Evolutionary conservation across 1,284 basidiomycete genomes (phyloP).

Genomic region (Volvariella surrecta): DNA sequence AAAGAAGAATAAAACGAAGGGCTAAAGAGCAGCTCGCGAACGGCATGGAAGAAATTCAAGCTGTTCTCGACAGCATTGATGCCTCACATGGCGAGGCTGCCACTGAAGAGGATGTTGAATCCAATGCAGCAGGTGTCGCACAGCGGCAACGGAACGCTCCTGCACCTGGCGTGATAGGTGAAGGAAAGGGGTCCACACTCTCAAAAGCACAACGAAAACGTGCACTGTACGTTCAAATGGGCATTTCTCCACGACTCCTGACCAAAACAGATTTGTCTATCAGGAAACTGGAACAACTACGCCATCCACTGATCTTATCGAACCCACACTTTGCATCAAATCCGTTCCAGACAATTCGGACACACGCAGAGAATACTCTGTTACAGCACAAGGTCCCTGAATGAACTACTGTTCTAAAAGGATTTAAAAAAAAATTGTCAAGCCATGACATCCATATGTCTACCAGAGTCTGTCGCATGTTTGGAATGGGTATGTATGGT

Average conservation of each 20-base stretch:
- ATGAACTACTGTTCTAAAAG: no score
- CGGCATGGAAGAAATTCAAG: conserved; percentile 50
- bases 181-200: conserved; percentile 54
- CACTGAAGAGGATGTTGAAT: conserved; percentile 13
- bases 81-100: conserved; percentile 13
- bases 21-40: conserved; percentile 61
- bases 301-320: conserved; percentile 64
- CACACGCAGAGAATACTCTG: conserved; percentile 74
- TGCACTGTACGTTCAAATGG: conserved; percentile 48
- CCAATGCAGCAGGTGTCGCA: conserved; percentile 15
- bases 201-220: conserved; percentile 59
- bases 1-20: conserved; percentile 62
- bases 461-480: no score
- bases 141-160: conserved; percentile 12
- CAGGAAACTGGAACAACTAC: conserved; percentile 59
- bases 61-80: conserved; percentile 45
- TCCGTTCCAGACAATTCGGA: conserved; percentile 74
- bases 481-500: no score
- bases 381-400: conserved; percentile 32
- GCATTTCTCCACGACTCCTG: no score
- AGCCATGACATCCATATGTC: no score
- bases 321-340: conserved; percentile 59
- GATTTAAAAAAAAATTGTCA: no score
- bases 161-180: conserved; percentile 53
- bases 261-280: conserved; percentile 6